Base-by-base conservation (phyloP, 371 early-diverging fungal species). In the Apophysomyces trapeziformis region DNA sequence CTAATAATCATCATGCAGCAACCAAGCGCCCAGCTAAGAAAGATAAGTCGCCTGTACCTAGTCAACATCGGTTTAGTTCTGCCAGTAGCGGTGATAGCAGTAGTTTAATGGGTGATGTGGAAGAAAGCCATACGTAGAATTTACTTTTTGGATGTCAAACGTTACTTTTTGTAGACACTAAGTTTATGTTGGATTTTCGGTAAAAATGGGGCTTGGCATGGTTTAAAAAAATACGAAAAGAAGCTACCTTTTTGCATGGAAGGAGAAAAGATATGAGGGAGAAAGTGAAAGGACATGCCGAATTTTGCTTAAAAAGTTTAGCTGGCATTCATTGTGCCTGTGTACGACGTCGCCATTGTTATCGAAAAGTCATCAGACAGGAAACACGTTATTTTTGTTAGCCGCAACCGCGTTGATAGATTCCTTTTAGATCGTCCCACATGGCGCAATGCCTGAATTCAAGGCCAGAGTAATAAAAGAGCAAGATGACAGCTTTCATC, bases 81-180 rank as follows among this genome's bases (percentile, higher is more conserved):
- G 65, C 61, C 7, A 70, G 70, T 54, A 70, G 66, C n/a, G 58
- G 43, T 35, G 65, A 57, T 36, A 61, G 58, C 12, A 70, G 66
- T 43, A 50, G 54, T 11, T 21, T 50, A 50, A 50, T 50, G 16
- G 54, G 21, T 18, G 54, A 50, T 9, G 54, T 18, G 21, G 54
- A 50, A 21, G 21, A 50, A 50, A 26, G 11, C 2, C 47, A 18
- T 18, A n/a, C 47, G 47, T 18, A 47, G n/a, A 13, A 47, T n/a
- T 41, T 41, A 11, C 13, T 41, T 41, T 41, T 41, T 41, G 41
- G 41, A 41, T 41, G 13, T 41, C 41, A 41, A 26, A 26, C 32
- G 3, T 26, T 26, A 26, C 32, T 26, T 26, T 5, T 5, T 41
- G 41, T 41, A 41, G 41, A 41, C 32, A 26, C 32, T n/a, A 26